phyloP scores from a whole-genome alignment of 257 asterid species.

The Ballota nigra region DNA sequence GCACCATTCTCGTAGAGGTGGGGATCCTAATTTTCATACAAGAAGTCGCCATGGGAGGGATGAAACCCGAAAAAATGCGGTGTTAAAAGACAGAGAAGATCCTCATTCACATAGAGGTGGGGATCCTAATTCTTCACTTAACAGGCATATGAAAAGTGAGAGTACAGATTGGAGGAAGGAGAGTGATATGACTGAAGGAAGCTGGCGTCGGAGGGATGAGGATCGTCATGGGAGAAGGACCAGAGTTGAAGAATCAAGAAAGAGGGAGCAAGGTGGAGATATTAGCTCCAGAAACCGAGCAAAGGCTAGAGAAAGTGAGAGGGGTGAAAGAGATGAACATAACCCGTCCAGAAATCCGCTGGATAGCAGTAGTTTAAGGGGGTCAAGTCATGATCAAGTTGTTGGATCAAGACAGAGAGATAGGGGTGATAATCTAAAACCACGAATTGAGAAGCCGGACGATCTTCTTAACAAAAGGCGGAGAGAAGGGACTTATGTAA shows the following conservation, averaged over 20 bases:
- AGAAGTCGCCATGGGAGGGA: constrained; percentile 59
- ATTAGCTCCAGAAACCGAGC: constrained; percentile 49
- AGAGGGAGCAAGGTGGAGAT: constrained; percentile 62
- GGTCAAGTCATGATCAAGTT: constrained; percentile 55
- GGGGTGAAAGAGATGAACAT: constrained; percentile 60
- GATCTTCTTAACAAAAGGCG: constrained; percentile 65
- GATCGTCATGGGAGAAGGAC: constrained; percentile 55
- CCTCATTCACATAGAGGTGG: constrained; percentile 49
- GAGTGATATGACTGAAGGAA: constrained; percentile 58
- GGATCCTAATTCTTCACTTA: constrained; percentile 48
- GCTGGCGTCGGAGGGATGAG: constrained; percentile 64
- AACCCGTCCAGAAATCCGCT: constrained; percentile 53
- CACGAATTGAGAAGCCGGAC: constrained; percentile 50
- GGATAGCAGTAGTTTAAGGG: constrained; percentile 67
- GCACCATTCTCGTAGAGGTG: constrained; percentile 41
- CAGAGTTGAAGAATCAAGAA: constrained; percentile 60
- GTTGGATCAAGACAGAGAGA: constrained; percentile 56
- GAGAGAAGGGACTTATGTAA: constrained; percentile 54
- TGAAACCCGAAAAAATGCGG: constrained; percentile 49
- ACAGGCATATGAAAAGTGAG: constrained; percentile 45
- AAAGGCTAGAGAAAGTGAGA: constrained; percentile 63
- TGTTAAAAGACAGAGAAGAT: constrained; percentile 62
- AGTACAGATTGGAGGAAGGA: constrained; percentile 67
- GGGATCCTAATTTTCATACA: constrained; percentile 36
- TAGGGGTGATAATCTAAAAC: constrained; percentile 54